Evolutionary conservation across 495 filamentous ascomycete genomes (phyloP), one percentile per base, ranked within the genome.

Genomic region (Sordaria brevicollis): DNA sequence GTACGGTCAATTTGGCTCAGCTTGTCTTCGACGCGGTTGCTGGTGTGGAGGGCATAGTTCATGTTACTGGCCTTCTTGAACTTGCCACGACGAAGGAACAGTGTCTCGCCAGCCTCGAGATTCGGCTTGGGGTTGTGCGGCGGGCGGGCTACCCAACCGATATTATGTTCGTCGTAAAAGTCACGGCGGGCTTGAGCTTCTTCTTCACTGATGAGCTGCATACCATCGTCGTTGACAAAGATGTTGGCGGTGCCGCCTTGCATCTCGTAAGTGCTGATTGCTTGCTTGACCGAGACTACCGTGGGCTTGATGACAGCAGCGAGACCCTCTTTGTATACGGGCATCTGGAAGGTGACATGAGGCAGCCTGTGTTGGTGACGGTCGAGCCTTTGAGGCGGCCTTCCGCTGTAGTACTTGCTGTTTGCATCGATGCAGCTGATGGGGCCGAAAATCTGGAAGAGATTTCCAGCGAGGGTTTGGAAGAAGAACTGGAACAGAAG

Each of bases 21-120:
- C 70, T 85, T 88, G 1, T 87, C 85, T 74, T 90, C 89, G 36
- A 90, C 85, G 15, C 84, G 80, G 66, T 84, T 85, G 74, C 85
- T 88, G 36, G 87, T 74, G 77, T 82, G 82, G 75, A 91, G 74
- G 10, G 84, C 87, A 66, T 88, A 91, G 76, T 91, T 91, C 89
- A 91, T 91, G 78, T 91, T 91, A 34, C 88, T 90, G 31, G 89
- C 89, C 76, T 90, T 91, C 81, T 91, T 91, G 81, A 91, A 91
- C 76, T 90, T 90, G 62, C 89, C 89, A 7, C 84, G 80, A 11
- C 89, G 84, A 33, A 86, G 71, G 75, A 89, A 90, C 73, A 74
- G 71, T 39, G 67, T 72, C 21, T 76, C 78, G 36, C 75, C 81
- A 35, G 76, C 73, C 33, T 75, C 70, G 68, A 78, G 66, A 36